Base-by-base conservation (phyloP, 805 yeast genomes). In the Saccharomyces paradoxus region DNA sequence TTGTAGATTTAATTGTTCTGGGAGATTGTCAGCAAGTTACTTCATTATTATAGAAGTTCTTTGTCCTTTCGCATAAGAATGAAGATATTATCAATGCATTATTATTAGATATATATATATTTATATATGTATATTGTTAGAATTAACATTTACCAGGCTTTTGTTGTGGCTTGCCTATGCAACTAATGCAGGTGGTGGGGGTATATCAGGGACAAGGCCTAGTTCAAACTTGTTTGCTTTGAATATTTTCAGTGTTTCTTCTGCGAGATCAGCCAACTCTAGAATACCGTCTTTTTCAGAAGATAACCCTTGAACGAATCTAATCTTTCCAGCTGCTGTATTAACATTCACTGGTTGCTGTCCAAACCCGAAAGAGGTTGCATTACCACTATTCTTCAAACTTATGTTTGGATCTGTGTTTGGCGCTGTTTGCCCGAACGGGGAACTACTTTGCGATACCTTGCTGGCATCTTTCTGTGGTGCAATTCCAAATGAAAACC, bases 151-250 rank as follows among this genome's bases (percentile, higher is more conserved):
- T 46, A 22, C 4, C 12, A 53, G 22, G 17, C 9, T 26, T 52
- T 24, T 21, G 28, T 22, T 12, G 17, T 51, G 24, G 5, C 48
- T 10, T 26, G 8, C 13, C 48, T 22, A 51, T 24, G 48, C 49
- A 17, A 60, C 54, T 8, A 78, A 64, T 52, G 74, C 76, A 9
- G 75, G 46, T 1, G 94, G 90, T 5, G 95, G 94, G 2, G 89
- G 82, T 5, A 81, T 61, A 55, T 86, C 92, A 0, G 95, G 95
- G 1, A 87, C 81, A 27, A 70, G 68, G 0, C 91, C 92, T 31
- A 86, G 61, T n/a, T 68, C 63, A 59, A 87, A 87, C 4, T 56
- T 52, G 0, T 63, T 59, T 0, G 79, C 73, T 57, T 74, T 64
- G 65, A 87, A 89, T 24, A 77, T 77, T 5, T 69, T 72, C 9